Percentiles rank a stretch among this genome's conserved stretches.
These are phyloP conservation scores for Gliomastix tumulicola DNA, from an alignment of 2,329 filamentous ascomycete species.

Conservation along the genomic window DNA sequence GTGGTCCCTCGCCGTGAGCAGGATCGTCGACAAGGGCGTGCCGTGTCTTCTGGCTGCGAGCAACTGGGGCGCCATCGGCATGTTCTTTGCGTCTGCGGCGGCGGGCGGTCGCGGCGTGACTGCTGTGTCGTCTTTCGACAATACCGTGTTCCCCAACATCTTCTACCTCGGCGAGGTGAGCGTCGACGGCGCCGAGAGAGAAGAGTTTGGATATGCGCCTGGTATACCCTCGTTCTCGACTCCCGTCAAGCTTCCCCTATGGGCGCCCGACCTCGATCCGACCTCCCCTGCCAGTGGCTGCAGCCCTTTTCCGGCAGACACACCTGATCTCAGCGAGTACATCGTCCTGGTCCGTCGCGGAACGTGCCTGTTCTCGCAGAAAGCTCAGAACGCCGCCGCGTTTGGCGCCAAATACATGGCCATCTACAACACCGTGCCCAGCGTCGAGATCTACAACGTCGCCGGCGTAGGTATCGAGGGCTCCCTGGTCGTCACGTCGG, in stretches of 20 bases:
- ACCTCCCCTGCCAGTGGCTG: slow-evolving; percentile 43
- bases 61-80: slow-evolving; percentile 36
- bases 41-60: slow-evolving; percentile 46
- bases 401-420: slow-evolving; percentile 54
- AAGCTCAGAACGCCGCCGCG: slow-evolving; percentile 43
- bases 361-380: slow-evolving; percentile 46
- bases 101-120: slow-evolving; percentile 39
- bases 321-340: slow-evolving; percentile 47
- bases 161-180: slow-evolving; percentile 32
- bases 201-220: slow-evolving; percentile 33
- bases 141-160: slow-evolving; percentile 31
- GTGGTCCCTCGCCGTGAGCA: slow-evolving; percentile 40
- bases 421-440: slow-evolving; percentile 45
- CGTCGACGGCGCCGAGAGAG: slow-evolving; percentile 21
- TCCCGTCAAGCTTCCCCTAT: slow-evolving; percentile 39
- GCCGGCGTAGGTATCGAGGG: slow-evolving; percentile 22
- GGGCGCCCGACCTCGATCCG: slow-evolving; percentile 41
- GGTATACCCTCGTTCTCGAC: slow-evolving; percentile 33
- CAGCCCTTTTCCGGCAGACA: slow-evolving; percentile 39
- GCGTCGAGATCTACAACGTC: slow-evolving; percentile 15
- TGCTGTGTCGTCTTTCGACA: slow-evolving; percentile 44
- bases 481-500: slow-evolving; percentile 31
- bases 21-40: slow-evolving; percentile 46
- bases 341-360: slow-evolving; percentile 56
- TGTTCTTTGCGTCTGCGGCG: slow-evolving; percentile 43